These are phyloP conservation scores for Ballota nigra DNA, from an alignment of 257 asterid genomes.

Conservation along the genomic window DNA sequence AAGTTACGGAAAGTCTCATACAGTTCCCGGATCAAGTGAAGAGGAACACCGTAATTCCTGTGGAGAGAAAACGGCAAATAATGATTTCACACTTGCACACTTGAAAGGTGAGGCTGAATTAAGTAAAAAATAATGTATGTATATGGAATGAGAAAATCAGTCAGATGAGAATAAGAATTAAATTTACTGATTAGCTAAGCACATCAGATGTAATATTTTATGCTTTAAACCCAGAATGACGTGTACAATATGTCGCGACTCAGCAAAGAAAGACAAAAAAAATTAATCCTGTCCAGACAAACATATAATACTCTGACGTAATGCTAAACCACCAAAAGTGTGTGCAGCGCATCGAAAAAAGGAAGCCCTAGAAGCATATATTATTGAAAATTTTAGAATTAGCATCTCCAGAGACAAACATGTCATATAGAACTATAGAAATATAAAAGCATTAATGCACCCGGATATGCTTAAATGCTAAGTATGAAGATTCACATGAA, in stretches of 20 bases:
- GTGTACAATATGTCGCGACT: background rate
- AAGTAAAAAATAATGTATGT: background rate
- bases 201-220: background rate
- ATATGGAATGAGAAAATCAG: background rate
- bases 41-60: constrained; percentile 95
- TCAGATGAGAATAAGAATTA: background rate
- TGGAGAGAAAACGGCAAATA: constrained; percentile 16
- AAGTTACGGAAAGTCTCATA: constrained; percentile 97
- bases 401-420: background rate
- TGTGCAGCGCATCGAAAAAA: background rate
- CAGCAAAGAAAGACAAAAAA: background rate
- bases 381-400: background rate
- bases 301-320: background rate
- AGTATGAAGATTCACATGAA: background rate
- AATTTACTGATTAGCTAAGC: constrained; percentile 7
- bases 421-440: background rate
- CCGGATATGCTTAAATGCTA: background rate
- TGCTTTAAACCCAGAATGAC: background rate
- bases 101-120: background rate
- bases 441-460: background rate
- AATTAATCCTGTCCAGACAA: background rate
- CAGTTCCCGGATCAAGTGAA: constrained; percentile 94
- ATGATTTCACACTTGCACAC: background rate
- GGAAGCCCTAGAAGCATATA: background rate
- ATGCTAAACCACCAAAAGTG: constrained; percentile 7